A percentile compares a stretch with the other conserved stretches of the same genome.
Conservation (phyloP, 768 basidiomycete species). For the Termitomyces sp. region DNA sequence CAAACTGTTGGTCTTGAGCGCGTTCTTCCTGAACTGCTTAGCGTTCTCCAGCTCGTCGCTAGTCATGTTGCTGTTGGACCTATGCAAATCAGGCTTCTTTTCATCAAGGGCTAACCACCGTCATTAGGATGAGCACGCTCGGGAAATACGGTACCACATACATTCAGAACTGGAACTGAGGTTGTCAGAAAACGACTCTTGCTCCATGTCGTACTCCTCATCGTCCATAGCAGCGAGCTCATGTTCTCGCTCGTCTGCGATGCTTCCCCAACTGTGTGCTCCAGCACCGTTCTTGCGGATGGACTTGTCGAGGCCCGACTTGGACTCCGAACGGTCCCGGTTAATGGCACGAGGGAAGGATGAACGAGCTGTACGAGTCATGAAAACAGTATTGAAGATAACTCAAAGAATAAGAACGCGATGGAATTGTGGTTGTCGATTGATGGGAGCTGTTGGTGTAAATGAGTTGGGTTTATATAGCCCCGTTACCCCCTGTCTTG, state of each 20-base stretch:
- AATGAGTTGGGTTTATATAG: slow-evolving; percentile 17
- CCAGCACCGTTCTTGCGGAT: slow-evolving; percentile 79
- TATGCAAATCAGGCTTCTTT: slow-evolving; percentile 25
- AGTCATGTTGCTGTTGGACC: slow-evolving; percentile 39
- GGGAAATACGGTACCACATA: slow-evolving; percentile 4
- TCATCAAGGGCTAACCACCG: slow-evolving; percentile 16
- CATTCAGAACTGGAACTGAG: slow-evolving; percentile 16
- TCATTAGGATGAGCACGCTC: background rate
- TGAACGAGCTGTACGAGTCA: slow-evolving; percentile 81
- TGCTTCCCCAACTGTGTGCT: slow-evolving; percentile 80
- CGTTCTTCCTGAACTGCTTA: slow-evolving; percentile 65
- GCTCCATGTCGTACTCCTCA: slow-evolving; percentile 42
- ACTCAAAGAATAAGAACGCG: background rate
- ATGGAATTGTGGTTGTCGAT: background rate
- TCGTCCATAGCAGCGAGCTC: slow-evolving; percentile 58
- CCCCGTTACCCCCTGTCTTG: slow-evolving; percentile 14
- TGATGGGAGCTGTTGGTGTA: background rate
- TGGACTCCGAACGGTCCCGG: slow-evolving; percentile 77
- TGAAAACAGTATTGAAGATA: slow-evolving; percentile 21
- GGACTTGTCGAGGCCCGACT: slow-evolving; percentile 67
- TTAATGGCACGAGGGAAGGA: slow-evolving; percentile 64
- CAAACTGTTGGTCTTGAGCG: slow-evolving; percentile 57
- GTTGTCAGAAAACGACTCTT: slow-evolving; percentile 20
- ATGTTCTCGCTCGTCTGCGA: slow-evolving; percentile 56
- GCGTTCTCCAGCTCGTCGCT: slow-evolving; percentile 67